Conservation (phyloP, 192 early-diverging fungal genomes). For the Umbelopsis ramanniana region DNA sequence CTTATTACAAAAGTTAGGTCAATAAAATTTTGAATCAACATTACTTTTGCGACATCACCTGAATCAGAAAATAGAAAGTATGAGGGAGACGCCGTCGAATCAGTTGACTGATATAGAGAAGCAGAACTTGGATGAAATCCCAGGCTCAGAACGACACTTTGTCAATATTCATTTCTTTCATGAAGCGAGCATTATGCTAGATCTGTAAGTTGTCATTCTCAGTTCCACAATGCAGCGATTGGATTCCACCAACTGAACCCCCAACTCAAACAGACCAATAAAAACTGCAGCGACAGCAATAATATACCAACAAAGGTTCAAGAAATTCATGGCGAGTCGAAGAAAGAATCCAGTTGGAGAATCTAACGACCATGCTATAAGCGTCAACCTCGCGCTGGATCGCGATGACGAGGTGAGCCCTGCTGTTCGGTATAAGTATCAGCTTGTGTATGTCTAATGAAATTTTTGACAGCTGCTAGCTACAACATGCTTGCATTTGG, state of each 20-base stretch:
- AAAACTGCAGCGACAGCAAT: conserved; percentile 53
- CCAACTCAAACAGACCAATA: conserved; percentile 41
- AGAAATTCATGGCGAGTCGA: conserved; percentile 42
- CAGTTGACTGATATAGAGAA: conserved; percentile 12
- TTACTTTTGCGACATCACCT: background rate
- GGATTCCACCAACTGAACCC: background rate
- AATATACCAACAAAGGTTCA: conserved; percentile 55
- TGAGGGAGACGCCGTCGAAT: conserved; percentile 10
- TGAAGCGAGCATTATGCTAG: conserved; percentile 37
- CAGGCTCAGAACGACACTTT: background rate
- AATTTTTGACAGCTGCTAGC: conserved; percentile 48
- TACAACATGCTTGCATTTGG: conserved; percentile 56
- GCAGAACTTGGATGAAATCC: conserved; percentile 4
- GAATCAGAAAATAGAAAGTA: background rate
- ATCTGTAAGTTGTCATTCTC: conserved; percentile 30
- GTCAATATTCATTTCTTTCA: conserved; percentile 33
- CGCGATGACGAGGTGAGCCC: conserved; percentile 33
- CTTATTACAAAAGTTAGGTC: too few species aligned
- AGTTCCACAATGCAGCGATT: too few species aligned
- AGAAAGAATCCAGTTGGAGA: conserved; percentile 32
- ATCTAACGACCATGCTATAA: conserved; percentile 15
- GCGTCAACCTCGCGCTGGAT: conserved; percentile 6
- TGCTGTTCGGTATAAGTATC: too few species aligned
- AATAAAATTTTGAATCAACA: too few species aligned
- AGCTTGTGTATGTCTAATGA: background rate